phyloP scores from a whole-genome alignment of 305 asterid species.

The Plantago coronopus region DNA sequence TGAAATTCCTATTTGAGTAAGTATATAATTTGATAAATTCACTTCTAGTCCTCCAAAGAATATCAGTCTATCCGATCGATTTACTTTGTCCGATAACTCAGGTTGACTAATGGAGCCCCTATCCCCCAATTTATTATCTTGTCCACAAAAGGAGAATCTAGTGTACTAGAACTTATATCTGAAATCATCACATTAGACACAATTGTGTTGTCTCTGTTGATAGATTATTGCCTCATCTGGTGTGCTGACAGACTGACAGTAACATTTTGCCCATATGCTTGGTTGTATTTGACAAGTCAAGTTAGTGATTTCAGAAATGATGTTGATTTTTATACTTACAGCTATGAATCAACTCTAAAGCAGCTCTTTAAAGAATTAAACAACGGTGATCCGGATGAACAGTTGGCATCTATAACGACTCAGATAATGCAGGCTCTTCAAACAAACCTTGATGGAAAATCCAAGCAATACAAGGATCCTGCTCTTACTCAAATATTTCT shows the following conservation, averaged over 20 bases:
- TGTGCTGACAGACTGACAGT: not conserved
- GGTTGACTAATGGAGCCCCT: not conserved
- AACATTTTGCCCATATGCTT: not conserved
- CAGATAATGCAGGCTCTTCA: slow-evolving; percentile 92
- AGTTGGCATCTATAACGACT: slow-evolving; percentile 69
- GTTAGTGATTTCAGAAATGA: slow-evolving; percentile 15
- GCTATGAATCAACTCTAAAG: slow-evolving; percentile 83
- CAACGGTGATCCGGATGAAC: slow-evolving; percentile 47
- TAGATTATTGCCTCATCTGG: slow-evolving; percentile 1
- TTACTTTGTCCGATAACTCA: not conserved
- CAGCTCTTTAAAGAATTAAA: slow-evolving; percentile 69
- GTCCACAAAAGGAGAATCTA: not conserved
- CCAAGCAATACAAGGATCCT: slow-evolving; percentile 90
- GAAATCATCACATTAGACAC: not conserved
- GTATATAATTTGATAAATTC: slow-evolving; percentile 23
- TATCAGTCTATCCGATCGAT: not conserved
- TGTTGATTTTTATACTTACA: slow-evolving; percentile 35
- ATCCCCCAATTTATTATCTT: too few species aligned
- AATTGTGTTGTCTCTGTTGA: too few species aligned
- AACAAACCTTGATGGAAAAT: slow-evolving; percentile 81
- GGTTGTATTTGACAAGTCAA: slow-evolving; percentile 7
- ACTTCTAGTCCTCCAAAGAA: not conserved
- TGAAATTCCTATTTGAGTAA: slow-evolving; percentile 87
- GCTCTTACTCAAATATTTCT: slow-evolving; percentile 85
- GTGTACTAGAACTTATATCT: not conserved